These are phyloP conservation scores for Dovyalis caffra DNA, from an alignment of 345 rosid species.

Conservation along the genomic window DNA sequence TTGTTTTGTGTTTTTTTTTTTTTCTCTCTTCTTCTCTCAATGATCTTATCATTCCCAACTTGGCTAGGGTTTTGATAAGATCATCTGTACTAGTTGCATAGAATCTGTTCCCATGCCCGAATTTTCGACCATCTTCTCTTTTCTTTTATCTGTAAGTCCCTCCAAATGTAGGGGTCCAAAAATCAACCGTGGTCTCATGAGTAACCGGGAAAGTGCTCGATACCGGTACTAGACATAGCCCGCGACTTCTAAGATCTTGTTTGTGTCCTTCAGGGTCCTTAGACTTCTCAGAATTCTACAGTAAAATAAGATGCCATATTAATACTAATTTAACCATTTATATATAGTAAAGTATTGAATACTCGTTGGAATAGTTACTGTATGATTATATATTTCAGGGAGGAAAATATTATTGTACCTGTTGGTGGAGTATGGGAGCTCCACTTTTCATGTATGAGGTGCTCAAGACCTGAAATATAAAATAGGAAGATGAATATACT, in stretches of 20 bases:
- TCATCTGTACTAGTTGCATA: constrained; percentile 21
- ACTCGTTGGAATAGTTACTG: neutral
- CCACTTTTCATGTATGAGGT: constrained; percentile 95
- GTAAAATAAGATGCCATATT: neutral
- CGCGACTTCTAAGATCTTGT: constrained; percentile 88
- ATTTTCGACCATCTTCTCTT: constrained; percentile 5
- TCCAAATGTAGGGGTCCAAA: constrained; percentile 97
- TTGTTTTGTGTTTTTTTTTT: constrained; percentile 2
- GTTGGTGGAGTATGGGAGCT: constrained; percentile 75
- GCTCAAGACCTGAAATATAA: constrained; percentile 59
- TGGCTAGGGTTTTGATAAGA: constrained; percentile 41
- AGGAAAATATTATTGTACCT: constrained; percentile 30
- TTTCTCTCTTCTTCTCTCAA: neutral
- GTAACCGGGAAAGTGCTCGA: constrained; percentile 88
- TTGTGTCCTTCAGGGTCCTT: constrained; percentile 63
- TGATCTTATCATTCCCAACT: constrained; percentile 34
- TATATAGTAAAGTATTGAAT: neutral
- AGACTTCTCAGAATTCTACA: constrained; percentile 54
- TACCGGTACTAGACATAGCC: constrained; percentile 86
- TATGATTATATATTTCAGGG: neutral
- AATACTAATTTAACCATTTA: neutral
- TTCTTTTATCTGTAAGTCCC: constrained; percentile 75
- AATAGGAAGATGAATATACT: neutral
- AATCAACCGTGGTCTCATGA: constrained; percentile 75
- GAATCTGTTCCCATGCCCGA: constrained; percentile 30